Evolutionary conservation across 805 yeast genomes (phyloP), one percentile per base, ranked within the genome.

Genomic region (Cyberlindnera saturnus): DNA sequence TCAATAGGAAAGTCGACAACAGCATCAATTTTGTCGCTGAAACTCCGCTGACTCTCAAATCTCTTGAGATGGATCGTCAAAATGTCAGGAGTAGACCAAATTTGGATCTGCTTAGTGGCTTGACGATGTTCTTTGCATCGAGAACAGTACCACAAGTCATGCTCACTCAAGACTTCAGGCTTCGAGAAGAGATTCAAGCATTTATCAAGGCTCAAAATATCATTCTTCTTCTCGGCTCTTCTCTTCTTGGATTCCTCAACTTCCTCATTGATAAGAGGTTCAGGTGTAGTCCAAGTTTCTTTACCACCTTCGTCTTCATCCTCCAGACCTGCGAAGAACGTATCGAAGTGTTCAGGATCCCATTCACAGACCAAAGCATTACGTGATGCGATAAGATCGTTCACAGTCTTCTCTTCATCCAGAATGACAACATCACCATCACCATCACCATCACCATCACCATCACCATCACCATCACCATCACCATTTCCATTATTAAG

Each of bases 81-180:
- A 26, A 93, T 79, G 59, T 93, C 97, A 1, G 98, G 98, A 0
- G 86, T 80, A n/a, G 81, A 75, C 98, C 98, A 93, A 16, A 91
- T 66, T 62, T 89, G 95, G 42, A 93, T 83, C 36, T 86, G 83
- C 57, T 93, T 91, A 2, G 95, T 80, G 0, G 98, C 98, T 52
- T 86, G 88, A 46, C 89, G 77, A 56, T 88, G 96, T 41, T 86
- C 93, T 55, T 85, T 79, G 67, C 99, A 91, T 11, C 70, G 65
- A 1, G 96, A 95, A 62, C 99, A 91, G 55, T 82, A 90, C 98
- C 98, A 91, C 30, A 88, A 69, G 63, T 91, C 98, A 42, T 87
- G 82, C 39, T 86, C 84, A 13, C 96, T 87, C 36, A 91, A 70
- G 3, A 89, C 78, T 60, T 91, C 99, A 0, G 95, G 82, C 39